Percentiles rank a stretch among this genome's conserved stretches.
These are phyloP conservation scores for Agaricales sp. DNA, from an alignment of 1,284 basidiomycete species.

Conservation along the genomic window DNA sequence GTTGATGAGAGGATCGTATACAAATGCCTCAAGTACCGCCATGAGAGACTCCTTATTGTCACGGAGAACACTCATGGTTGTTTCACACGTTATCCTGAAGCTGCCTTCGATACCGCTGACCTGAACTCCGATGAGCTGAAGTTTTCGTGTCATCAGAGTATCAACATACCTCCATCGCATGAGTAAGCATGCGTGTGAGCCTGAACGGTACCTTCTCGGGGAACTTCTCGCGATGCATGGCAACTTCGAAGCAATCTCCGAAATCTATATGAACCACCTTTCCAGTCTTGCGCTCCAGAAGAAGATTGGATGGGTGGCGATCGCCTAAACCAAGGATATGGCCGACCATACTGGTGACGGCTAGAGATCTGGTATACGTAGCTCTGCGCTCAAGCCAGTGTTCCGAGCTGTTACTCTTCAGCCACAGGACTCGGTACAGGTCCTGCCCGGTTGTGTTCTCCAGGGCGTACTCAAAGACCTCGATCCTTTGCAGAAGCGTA, in stretches of 20 bases:
- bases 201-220: slow-evolving; percentile 99
- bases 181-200: slow-evolving; percentile 95
- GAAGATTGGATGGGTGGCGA: slow-evolving; percentile 93
- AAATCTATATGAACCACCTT: slow-evolving; percentile 98
- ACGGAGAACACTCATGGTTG: slow-evolving; percentile 93
- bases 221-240: slow-evolving; percentile 96
- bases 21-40: slow-evolving; percentile 94
- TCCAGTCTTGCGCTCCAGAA: slow-evolving; percentile 88
- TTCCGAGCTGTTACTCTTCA: slow-evolving; percentile 92
- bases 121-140: slow-evolving; percentile 25
- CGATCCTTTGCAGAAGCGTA: slow-evolving; percentile 93
- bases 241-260: slow-evolving; percentile 91
- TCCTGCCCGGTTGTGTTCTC: slow-evolving; percentile 99
- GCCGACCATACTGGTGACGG: slow-evolving; percentile 94
- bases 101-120: slow-evolving; percentile 97
- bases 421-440: slow-evolving; percentile 96
- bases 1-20: slow-evolving; percentile 84
- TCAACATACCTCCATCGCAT: slow-evolving; percentile 89
- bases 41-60: slow-evolving; percentile 97
- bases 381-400: slow-evolving; percentile 96
- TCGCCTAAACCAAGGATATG: slow-evolving; percentile 98
- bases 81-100: slow-evolving; percentile 93
- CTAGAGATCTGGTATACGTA: slow-evolving; percentile 94
- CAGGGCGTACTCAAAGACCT: slow-evolving; percentile 98
- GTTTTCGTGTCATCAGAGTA: background rate